Evolutionary conservation across 257 asterid species (phyloP), one percentile per base, ranked within the genome.

Genomic region (Solanum gandarillasii): DNA sequence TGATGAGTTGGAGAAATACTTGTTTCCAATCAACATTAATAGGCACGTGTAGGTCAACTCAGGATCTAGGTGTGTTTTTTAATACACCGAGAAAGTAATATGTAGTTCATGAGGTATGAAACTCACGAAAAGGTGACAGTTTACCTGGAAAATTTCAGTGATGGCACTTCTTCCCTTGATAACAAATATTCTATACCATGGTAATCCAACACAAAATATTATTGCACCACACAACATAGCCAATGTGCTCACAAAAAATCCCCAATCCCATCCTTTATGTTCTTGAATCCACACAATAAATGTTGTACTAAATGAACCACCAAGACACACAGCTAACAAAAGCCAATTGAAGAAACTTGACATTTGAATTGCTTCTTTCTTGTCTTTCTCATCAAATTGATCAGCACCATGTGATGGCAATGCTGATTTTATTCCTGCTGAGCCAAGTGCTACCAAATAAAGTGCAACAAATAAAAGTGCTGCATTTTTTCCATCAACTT

Each of bases 371-470:
- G 92, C 91, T 90, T 95, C 98, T 58, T 90, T 89, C 0, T 92
- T 92, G 76, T 95, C 96, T 83, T 89, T 91, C 6, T 94, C 96
- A 14, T 94, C 97, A 16, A 94, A 95, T 90, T 94, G 98, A 74
- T 95, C 98, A 1, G 95, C 98, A 2, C 96, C 96, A 62, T 94
- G 98, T 1, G 98, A 91, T 4, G 98, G 98, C 71, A 95, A 25
- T 1, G 98, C 94, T 2, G 98, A 89, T 79, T 94, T 94, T 13
- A 94, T 68, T 0, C 98, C 98, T 4, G 95, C 95, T 0, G 94
- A 90, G 34, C 98, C 96, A 9, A 93, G 18, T 3, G 92, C 96
- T 13, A 92, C 88, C 68, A 94, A 87, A 87, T 94, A 94, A 79
- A 94, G 94, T 31, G 92, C 91, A 41, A 88, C 82, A 10, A 93